Evolutionary conservation across 2,329 filamentous ascomycete species (phyloP), one percentile per base, ranked within the genome.

Genomic region (Cercospora sp.): DNA sequence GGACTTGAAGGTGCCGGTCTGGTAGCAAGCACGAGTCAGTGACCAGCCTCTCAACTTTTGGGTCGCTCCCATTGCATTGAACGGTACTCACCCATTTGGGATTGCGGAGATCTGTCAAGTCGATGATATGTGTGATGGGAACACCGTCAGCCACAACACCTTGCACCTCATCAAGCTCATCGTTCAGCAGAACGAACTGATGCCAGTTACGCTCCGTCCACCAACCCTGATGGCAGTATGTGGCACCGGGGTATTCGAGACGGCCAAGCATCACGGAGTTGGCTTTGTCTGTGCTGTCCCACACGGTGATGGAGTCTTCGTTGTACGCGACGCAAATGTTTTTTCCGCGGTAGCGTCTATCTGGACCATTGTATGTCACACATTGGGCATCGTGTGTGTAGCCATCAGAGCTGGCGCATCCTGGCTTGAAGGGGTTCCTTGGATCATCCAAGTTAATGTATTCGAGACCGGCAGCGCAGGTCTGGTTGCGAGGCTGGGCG

Each of bases 171-270:
- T 87, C 85, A 10, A 83, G 79, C 74, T 87, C 85, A 69, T 87
- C 84, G 69, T 86, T 84, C 3, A 85, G 73, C 16, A 86, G 78
- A 5, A 86, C 80, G 72, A 79, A 85, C 64, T 81, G 73, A 71
- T 80, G 79, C 72, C 76, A 81, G 57, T 80, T 73, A 10, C 76
- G 74, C 73, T 85, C 83, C 6, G 66, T 70, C 65, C 65, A 71
- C 79, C 83, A 84, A 6, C 87, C 87, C 73, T 87, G 86, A 73
- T 89, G 87, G 1, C 85, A 87, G 77, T 88, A 88, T 16, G 81
- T 75, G n/a, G 83, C 84, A 48, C 86, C 86, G n/a, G 83, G 81
- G 75, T 87, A 88, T 0, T 81, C 82, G 2, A 84, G 87, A 67
- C 80, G 80, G 60, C 85, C 87, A 70, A 87, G 81, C 68, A 86